Base-by-base conservation (phyloP, 2,329 filamentous ascomycete genomes). In the Cryphonectria nitschkei region DNA sequence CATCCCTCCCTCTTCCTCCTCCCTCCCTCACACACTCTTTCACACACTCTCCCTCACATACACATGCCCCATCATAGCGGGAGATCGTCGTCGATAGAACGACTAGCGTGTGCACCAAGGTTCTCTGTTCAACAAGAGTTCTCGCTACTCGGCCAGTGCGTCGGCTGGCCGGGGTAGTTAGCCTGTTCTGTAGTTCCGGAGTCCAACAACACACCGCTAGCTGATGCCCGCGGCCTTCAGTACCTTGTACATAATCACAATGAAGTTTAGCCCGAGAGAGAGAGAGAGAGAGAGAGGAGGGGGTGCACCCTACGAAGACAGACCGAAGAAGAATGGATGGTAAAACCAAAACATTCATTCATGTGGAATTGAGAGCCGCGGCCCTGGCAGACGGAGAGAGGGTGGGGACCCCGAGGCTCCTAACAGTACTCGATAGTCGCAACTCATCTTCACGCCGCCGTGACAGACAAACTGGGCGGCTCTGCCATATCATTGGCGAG, bases 401-500 rank as follows among this genome's bases (percentile, higher is more conserved):
- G 43, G 43, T 46, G 43, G 43, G 16, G 43, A 46, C 4, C 16
- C 16, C 26, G 26, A 6, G 16, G 43, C 16, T 46, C 43, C 26
- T 34, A 34, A 34, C 6, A 34, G 34, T 34, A 34, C 34, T 34
- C 34, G 3, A 34, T 34, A 34, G 34, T 34, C 3, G 6, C 6
- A 34, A 34, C 34, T 34, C 34, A 3, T 34, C 34, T 34, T 34
- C 34, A 3, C 34, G 34, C 34, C 52, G 14, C 41, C 9, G 29
- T 68, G 66, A 29, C 61, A 61, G 62, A 56, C 70, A 22, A 19
- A 50, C 19, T 22, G 16, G 60, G 26, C 67, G 67, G 67, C 41
- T 62, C 52, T 39, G 56, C 14, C 67, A 56, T 69, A 62, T 63
- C 41, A 71, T 69, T 69, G 70, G 70, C 58, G 64, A 50, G 46